Conservation (phyloP, 2,329 filamentous ascomycete genomes). For the Mollisiaceae sp. region DNA sequence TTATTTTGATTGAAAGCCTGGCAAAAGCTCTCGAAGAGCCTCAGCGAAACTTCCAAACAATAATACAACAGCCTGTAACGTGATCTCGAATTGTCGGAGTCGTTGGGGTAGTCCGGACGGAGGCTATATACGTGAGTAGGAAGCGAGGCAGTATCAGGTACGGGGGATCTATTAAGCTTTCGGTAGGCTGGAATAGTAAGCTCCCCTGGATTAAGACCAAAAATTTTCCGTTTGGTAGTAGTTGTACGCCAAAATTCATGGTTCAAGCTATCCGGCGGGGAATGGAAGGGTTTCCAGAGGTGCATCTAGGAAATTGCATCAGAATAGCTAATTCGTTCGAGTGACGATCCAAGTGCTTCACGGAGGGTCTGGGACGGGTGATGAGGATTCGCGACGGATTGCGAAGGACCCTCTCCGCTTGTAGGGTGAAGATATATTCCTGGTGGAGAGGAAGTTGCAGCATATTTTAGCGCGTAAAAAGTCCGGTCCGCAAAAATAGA, state of each 20-base stretch:
- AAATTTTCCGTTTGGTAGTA: not conserved
- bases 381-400: not conserved
- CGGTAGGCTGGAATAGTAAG: constrained; percentile 1
- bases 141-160: constrained; percentile 1
- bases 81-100: constrained; percentile 1
- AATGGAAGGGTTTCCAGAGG: not conserved
- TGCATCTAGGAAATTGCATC: not conserved
- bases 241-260: not conserved
- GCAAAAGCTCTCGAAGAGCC: not conserved
- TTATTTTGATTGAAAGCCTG: no score
- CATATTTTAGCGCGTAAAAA: not conserved
- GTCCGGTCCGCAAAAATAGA: constrained; percentile 3
- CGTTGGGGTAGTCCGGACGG: constrained; percentile 4
- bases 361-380: not conserved
- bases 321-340: not conserved
- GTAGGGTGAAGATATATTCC: constrained; percentile 12
- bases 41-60: not conserved
- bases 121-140: constrained; percentile 1
- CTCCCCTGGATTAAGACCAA: not conserved
- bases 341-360: not conserved
- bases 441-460: not conserved
- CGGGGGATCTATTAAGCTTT: constrained; percentile 1
- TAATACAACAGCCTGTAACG: not conserved
- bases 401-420: not conserved
- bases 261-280: not conserved